These are phyloP conservation scores for Neurospora sp. DNA, from an alignment of 2,329 filamentous ascomycete genomes.

Conservation along the genomic window DNA sequence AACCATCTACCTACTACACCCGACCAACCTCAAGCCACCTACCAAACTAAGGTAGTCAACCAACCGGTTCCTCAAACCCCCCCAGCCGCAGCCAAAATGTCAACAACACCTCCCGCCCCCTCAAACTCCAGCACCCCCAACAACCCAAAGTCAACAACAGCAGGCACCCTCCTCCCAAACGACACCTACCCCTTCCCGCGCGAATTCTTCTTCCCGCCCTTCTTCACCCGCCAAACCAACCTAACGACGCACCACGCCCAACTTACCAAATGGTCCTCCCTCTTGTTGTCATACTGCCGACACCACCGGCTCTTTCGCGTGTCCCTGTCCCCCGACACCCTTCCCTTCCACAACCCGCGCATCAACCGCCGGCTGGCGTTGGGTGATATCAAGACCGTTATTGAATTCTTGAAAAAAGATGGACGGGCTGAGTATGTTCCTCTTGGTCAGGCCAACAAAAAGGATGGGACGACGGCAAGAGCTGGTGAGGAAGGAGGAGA, in stretches of 20 bases:
- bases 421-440: conserved; percentile 57
- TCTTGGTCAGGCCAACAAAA: neutral
- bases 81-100: neutral
- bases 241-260: conserved; percentile 64
- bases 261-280: conserved; percentile 73
- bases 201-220: conserved; percentile 69
- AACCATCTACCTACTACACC: neutral
- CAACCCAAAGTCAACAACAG: neutral
- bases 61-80: neutral
- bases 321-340: conserved; percentile 41
- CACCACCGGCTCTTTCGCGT: conserved; percentile 70
- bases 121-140: neutral
- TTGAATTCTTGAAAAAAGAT: conserved; percentile 50
- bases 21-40: neutral
- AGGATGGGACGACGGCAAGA: neutral
- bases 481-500: conserved; percentile 28
- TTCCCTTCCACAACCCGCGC: conserved; percentile 46
- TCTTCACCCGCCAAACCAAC: conserved; percentile 77
- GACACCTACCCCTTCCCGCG: conserved; percentile 45
- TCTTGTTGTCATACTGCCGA: conserved; percentile 77
- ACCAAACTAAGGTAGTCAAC: neutral
- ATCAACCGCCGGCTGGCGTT: conserved; percentile 41
- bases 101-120: neutral
- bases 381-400: conserved; percentile 45
- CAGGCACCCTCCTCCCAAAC: neutral